Base-by-base conservation (phyloP, 208 protist genomes). In the Wallacemonas collosoma region DNA sequence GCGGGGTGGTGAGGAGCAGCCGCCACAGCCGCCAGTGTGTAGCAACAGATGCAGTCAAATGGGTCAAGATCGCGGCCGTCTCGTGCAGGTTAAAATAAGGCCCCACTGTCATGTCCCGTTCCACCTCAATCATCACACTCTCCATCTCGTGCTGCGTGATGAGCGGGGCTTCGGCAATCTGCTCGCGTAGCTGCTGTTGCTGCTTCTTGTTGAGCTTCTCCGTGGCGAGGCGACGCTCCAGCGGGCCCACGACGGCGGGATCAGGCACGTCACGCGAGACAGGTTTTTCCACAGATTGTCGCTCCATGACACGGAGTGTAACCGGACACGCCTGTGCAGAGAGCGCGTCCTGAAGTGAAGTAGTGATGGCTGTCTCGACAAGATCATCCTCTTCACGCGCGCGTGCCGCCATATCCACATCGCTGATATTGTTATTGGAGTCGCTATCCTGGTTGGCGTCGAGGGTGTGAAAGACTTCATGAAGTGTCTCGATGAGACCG, bases 1-100 rank as follows among this genome's bases (percentile, higher is more conserved):
- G 76, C 50, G 58, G 47, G 14, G 68, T 63, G 12, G 71, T 44
- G 57, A 93, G 65, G 54, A 90, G 43, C 3, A 71, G 54, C 11
- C 55, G 72, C 76, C 89, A 89, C 63, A 95, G 80, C 11, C 80
- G 72, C 74, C 86, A 90, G 66, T 95, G 91, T 62, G 50, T 77
- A n/a, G 87, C 64, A 1, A 77, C 73, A 3, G 88, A 87, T n/a
- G 69, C 58, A 14, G 81, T 86, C 44, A 95, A 72, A 62, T 81
- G 91, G 39, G 89, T 78, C 17, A 91, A 77, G 43, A 94, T 71
- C 0, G 67, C 48, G 41, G 84, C 82, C 15, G 80, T 83, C 75
- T 93, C 88, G 3, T 71, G 56, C 41, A 85, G 64, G 15, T 81
- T 81, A 67, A 93, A 91, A 70, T 89, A 77, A n/a, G 87, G 77